Evolutionary conservation across 345 rosid genomes (phyloP), one percentile per base, ranked within the genome.

Genomic region (Chamaenerion angustifolium): DNA sequence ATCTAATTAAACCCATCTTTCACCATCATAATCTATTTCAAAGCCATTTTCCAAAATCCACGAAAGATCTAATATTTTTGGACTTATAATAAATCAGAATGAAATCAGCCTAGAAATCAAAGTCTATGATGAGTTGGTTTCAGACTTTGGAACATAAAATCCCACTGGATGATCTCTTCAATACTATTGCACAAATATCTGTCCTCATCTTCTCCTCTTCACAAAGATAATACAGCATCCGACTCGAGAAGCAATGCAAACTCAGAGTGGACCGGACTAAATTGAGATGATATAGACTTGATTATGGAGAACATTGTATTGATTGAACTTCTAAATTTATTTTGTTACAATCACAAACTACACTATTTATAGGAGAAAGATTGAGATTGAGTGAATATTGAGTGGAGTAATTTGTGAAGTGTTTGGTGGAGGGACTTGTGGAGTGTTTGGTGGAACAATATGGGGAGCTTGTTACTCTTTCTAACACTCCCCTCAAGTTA

Each of bases 151-250:
- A 90, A 90, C 98, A 90, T 81, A 1, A 92, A 52, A 65, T 83
- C 96, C 98, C 98, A 90, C 68, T 82, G 78, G 62, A 82, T 79
- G 62, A 82, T 69, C 50, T 72, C 88, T 76, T 79, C 80, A 48
- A 68, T 72, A 10, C 64, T 74, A 45, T 68, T 60, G 41, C 76
- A 64, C 74, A 85, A 78, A 37, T 73, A 74, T 12, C 76, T 57
- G 50, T 68, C 71, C 51, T 67, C 61, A 11, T 51, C 52, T 65
- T 68, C 42, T 78, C 81, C 12, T 76, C 75, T 46, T 67, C 62
- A n/a, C 58, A 67, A 6, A 56, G 58, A 58, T 74, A 85, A 55
- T 53, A 65, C 44, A 67, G 63, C 63, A 60, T 17, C 0, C 92
- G 84, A 56, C 78, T 47, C 25, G 64, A 60, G 37, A 60, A 60